These are phyloP conservation scores for Rhazya stricta DNA, from an alignment of 257 asterid species.

Conservation along the genomic window DNA sequence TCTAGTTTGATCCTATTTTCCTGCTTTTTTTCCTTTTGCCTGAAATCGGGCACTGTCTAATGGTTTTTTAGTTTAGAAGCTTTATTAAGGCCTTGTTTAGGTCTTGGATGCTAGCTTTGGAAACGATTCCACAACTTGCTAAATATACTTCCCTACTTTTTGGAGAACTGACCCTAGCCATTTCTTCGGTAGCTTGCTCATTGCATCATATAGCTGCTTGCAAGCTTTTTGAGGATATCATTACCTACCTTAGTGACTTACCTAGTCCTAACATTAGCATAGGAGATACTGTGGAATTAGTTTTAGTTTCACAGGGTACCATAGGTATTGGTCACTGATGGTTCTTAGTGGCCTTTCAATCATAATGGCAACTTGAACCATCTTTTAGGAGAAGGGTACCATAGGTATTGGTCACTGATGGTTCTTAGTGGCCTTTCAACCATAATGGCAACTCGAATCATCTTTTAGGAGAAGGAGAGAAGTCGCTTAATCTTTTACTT, in stretches of 20 bases:
- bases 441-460: background rate
- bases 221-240: background rate
- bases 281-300: background rate
- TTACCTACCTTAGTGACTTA: background rate
- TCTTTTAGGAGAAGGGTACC: background rate
- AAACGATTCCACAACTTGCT: background rate
- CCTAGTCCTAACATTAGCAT: background rate
- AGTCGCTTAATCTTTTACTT: background rate
- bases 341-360: background rate
- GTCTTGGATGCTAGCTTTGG: background rate
- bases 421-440: background rate
- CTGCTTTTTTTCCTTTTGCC: background rate
- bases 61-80: background rate
- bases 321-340: too few relatives aligned
- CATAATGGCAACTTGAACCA: background rate
- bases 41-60: background rate
- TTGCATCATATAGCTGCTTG: background rate
- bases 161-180: background rate
- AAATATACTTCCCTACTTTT: background rate
- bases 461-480: background rate
- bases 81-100: background rate
- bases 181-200: background rate
- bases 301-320: background rate
- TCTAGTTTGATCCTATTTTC: background rate
- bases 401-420: too few relatives aligned